phyloP scores from a whole-genome alignment of 495 filamentous ascomycete species.

The Aspergillus campestris region DNA sequence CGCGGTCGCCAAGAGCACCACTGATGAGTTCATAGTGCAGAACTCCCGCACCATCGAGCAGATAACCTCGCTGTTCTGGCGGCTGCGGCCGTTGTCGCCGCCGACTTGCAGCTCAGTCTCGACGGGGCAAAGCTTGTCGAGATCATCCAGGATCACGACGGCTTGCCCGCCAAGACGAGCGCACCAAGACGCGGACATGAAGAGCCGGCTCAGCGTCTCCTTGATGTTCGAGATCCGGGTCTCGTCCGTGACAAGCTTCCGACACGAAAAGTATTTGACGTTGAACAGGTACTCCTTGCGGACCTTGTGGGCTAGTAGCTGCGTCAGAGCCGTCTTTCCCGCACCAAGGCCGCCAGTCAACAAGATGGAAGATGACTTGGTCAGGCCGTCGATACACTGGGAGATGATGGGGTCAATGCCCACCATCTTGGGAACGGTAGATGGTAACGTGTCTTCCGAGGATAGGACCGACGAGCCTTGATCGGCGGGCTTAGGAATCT shows the following conservation, averaged over 20 bases:
- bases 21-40: constrained; percentile 62
- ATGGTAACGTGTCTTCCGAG: constrained; percentile 45
- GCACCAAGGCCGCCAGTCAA: constrained; percentile 81
- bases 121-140: constrained; percentile 83
- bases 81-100: constrained; percentile 81
- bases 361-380: constrained; percentile 79
- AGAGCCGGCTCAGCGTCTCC: constrained; percentile 71
- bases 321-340: constrained; percentile 73
- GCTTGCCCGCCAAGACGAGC: constrained; percentile 74
- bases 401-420: constrained; percentile 72
- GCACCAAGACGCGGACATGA: constrained; percentile 85
- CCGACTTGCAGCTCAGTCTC: constrained; percentile 91
- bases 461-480: constrained; percentile 35
- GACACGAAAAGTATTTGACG: constrained; percentile 72
- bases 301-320: constrained; percentile 57
- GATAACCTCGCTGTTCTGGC: constrained; percentile 84
- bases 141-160: constrained; percentile 80
- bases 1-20: constrained; percentile 84
- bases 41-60: constrained; percentile 76
- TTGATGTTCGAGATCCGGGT: constrained; percentile 82
- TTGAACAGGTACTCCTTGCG: constrained; percentile 61
- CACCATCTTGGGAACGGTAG: constrained; percentile 55
- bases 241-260: constrained; percentile 79
- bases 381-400: constrained; percentile 61
- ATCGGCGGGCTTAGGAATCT: constrained; percentile 53